Percentiles rank a stretch among this genome's conserved stretches.
phyloP scores from a whole-genome alignment of 208 protist species.

The Acanthamoeba lenticulata region DNA sequence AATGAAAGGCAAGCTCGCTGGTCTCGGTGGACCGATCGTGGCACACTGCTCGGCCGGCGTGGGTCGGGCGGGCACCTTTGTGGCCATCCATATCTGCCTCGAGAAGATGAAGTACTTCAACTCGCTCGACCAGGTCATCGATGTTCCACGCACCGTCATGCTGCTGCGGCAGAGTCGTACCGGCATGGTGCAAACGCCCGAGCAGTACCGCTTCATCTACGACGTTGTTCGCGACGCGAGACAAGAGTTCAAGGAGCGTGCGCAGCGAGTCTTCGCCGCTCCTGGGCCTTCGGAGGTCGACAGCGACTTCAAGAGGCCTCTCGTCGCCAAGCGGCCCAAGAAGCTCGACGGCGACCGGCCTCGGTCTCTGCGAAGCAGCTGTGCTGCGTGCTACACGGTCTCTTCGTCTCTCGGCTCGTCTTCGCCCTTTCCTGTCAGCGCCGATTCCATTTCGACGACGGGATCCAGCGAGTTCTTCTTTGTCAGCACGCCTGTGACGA shows the following conservation, averaged over 20 bases:
- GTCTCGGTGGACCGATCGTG: slow-evolving; percentile 35
- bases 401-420: neutral
- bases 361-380: slow-evolving; percentile 28
- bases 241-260: slow-evolving; percentile 25
- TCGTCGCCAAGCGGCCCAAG: slow-evolving; percentile 2
- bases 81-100: slow-evolving; percentile 56
- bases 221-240: slow-evolving; percentile 36
- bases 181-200: slow-evolving; percentile 64
- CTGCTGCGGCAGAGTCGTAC: slow-evolving; percentile 37
- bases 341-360: slow-evolving; percentile 20
- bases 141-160: slow-evolving; percentile 37
- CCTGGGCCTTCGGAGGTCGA: neutral
- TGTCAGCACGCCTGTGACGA: neutral
- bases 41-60: slow-evolving; percentile 67
- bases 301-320: slow-evolving; percentile 6
- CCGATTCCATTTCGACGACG: neutral
- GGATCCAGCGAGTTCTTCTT: neutral
- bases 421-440: neutral
- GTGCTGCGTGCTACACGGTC: neutral
- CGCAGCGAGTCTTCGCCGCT: slow-evolving; percentile 35
- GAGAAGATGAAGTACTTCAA: slow-evolving; percentile 69
- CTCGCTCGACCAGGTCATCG: slow-evolving; percentile 63
- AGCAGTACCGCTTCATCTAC: slow-evolving; percentile 68
- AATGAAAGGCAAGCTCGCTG: slow-evolving; percentile 51
- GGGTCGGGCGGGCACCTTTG: slow-evolving; percentile 64